Base-by-base conservation (phyloP, 2,329 filamentous ascomycete species). In the Fusarium poae region DNA sequence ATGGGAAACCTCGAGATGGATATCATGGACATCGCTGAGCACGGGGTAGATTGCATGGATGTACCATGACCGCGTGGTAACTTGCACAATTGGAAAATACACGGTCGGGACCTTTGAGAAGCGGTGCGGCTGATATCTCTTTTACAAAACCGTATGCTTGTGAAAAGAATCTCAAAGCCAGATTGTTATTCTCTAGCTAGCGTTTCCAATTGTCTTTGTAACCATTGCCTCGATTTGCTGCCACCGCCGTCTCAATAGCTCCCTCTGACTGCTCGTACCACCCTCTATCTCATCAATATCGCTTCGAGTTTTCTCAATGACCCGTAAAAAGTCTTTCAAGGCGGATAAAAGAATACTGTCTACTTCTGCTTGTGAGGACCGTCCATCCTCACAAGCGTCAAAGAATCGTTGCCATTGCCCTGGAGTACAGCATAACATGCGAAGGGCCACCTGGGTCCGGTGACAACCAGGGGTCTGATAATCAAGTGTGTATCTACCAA, bases 371-470 rank as follows among this genome's bases (percentile, higher is more conserved):
- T 86, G 82, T 39, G 82, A 80, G 13, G 81, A 82, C 29, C 83
- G 80, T 2, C 82, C 81, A 7, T 82, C 83, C 32, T 83, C 84
- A 29, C 83, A 81, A 6, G 74, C 73, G 5, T 79, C 73, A 61
- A 78, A 68, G 54, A 76, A 77, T 78, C 84, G 84, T 72, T 80
- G 77, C 43, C 78, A 77, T 4, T 77, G 56, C 2, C 77, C 58
- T 45, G 79, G 57, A 46, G 79, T 69, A 32, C 72, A 75, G 27
- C 67, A 75, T 61, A 82, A 62, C 57, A 77, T 70, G 46, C 86
- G 75, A 57, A 88, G 66, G 5, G 84, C 86, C 12, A 86, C 84
- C 72, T 88, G 83, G 1, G 86, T 87, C 15, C 85, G 77, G 66
- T 87, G 82, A 60, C 86, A 88, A 5, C 68, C 71, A 13, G 83